These are phyloP conservation scores for Lobosporangium transversale DNA, from an alignment of 192 early-diverging fungal genomes.

Conservation along the genomic window DNA sequence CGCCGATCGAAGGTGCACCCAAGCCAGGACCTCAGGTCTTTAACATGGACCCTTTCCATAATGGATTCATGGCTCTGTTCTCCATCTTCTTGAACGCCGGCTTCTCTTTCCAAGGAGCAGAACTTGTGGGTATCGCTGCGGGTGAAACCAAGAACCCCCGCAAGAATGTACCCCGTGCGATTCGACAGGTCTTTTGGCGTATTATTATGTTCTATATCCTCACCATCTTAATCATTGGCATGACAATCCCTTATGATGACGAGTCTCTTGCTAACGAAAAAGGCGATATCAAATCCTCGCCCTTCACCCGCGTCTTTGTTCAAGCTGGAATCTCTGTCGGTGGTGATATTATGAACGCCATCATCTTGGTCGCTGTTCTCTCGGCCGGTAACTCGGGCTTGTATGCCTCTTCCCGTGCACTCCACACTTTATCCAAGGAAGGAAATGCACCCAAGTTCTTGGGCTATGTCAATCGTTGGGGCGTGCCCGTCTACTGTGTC, in stretches of 20 bases:
- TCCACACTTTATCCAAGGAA: conserved; percentile 79
- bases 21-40: conserved; percentile 39
- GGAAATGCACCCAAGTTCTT: conserved; percentile 76
- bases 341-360: conserved; percentile 72
- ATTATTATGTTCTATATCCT: conserved; percentile 88
- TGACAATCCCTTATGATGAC: conserved; percentile 80
- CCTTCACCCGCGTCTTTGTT: conserved; percentile 73
- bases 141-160: conserved; percentile 90
- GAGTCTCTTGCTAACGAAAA: conserved; percentile 56
- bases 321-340: conserved; percentile 67
- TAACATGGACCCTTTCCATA: conserved; percentile 65
- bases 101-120: conserved; percentile 89
- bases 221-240: conserved; percentile 87
- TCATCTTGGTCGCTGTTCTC: conserved; percentile 68
- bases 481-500: conserved; percentile 71
- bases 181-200: conserved; percentile 83
- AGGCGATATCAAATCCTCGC: conserved; percentile 67
- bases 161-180: conserved; percentile 76
- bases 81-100: conserved; percentile 79
- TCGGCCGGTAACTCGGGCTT: conserved; percentile 86
- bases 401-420: conserved; percentile 80
- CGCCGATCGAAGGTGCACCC: conserved; percentile 60
- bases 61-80: conserved; percentile 70
- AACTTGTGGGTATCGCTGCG: conserved; percentile 89
- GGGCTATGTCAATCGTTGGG: conserved; percentile 62